Conservation (phyloP, 1,284 basidiomycete genomes). For the Trichosporon inkin region DNA sequence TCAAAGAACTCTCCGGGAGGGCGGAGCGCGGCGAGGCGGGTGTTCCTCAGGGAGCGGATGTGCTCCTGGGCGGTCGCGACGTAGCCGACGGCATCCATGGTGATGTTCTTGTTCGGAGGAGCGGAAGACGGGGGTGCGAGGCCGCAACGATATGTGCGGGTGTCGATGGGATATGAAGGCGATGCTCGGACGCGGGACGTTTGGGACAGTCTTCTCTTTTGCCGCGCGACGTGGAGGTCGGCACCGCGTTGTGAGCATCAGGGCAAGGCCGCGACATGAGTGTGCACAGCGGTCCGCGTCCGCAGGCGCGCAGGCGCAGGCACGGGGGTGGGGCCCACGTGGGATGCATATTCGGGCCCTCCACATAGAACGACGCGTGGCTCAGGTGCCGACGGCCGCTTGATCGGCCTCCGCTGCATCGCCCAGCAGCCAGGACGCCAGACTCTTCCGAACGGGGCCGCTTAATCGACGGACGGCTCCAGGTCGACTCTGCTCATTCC, state of each 20-base stretch:
- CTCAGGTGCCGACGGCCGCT: no score
- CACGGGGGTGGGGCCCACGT: no score
- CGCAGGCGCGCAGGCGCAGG: no score
- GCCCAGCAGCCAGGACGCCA: background rate
- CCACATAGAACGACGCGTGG: no score
- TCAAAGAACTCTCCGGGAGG: constrained; percentile 77
- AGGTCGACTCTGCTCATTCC: background rate
- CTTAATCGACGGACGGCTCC: background rate
- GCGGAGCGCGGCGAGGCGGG: constrained; percentile 74
- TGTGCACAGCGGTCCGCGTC: no score
- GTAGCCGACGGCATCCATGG: constrained; percentile 41
- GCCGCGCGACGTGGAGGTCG: constrained; percentile 9
- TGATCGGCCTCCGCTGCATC: no score
- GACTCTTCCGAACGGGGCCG: background rate
- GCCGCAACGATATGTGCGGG: background rate
- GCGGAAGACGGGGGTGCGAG: background rate
- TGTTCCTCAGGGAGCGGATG: constrained; percentile 74
- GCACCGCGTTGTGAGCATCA: background rate
- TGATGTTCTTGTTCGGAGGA: constrained; percentile 9
- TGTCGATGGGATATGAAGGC: background rate
- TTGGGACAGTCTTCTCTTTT: background rate
- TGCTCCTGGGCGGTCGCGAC: constrained; percentile 62
- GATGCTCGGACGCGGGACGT: background rate
- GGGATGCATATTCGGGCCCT: no score
- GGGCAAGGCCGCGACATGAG: background rate